Base-by-base conservation (phyloP, 78 protist species). In the Guillardia theta region DNA sequence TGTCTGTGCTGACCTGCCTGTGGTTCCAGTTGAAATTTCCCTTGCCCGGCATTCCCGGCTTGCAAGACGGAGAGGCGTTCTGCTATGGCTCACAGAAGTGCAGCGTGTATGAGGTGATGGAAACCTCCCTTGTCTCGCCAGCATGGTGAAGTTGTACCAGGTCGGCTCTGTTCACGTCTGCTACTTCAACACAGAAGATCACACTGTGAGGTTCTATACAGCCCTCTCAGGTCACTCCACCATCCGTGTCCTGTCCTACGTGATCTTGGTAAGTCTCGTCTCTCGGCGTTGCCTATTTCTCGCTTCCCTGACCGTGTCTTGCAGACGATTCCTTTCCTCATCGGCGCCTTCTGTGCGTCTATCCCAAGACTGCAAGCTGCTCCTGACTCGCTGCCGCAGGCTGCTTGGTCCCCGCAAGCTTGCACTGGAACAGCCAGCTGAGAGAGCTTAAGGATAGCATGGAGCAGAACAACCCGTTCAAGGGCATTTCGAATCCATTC, bases 181-280 rank as follows among this genome's bases (percentile, higher is more conserved):
- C 48, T 78, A 24, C 48, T 78, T 78, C 90, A 43, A 78, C 90
- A 78, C 90, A 1, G 53, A 78, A 10, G 90, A 78, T 8, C 90
- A 78, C 50, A 6, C 45, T n/a, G 88, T 77, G 48, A 24, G 88
- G 45, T 19, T 33, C 45, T 77, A 4, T 46, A 77, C 88, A 21
- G 88, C 5, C 5, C 3, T 18, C 33, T 6, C 90, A 21, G 90
- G 90, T 2, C 90, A 78, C 48, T 22, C 19, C 50, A 6, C 5
- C 10, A 36, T 78, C 44, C 45, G 48, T 2, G 37, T 78, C 50
- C 24, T 78, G 37, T 78, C 90, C 50, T 78, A 78, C 48, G 6
- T n/a, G 33, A 53, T 53, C 64, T 19, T 53, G 33, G 64, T 53
- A 53, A 53, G 64, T 53, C 64, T 12, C 19, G 15, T 12, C 64